These are phyloP conservation scores for Kwoniella dendrophila DNA, from an alignment of 768 basidiomycete species.

Conservation along the genomic window DNA sequence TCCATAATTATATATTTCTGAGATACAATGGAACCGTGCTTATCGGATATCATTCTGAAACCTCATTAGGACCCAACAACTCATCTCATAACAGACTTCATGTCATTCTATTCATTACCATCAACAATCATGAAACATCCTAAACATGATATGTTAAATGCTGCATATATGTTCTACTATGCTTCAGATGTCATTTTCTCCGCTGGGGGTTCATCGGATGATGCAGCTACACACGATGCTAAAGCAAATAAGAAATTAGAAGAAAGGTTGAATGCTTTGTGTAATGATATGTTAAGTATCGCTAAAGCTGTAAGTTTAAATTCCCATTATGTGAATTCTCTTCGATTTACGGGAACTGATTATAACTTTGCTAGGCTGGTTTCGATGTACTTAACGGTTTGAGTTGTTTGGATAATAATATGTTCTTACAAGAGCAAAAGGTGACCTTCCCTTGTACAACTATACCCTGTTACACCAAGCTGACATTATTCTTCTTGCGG, in stretches of 20 bases:
- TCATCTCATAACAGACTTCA: conserved; percentile 86
- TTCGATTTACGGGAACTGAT: not conserved
- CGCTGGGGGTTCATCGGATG: conserved; percentile 54
- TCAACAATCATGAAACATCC: conserved; percentile 81
- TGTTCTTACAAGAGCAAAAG: conserved; percentile 80
- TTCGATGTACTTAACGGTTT: conserved; percentile 97
- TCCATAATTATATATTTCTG: too few relatives aligned
- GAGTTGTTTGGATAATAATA: conserved; percentile 89
- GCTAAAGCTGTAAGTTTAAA: conserved; percentile 65
- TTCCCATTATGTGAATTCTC: not conserved
- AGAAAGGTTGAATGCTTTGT: conserved; percentile 69
- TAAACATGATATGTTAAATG: conserved; percentile 76
- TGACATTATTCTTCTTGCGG: conserved; percentile 9
- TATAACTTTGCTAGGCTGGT: conserved; percentile 66
- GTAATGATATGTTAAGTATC: conserved; percentile 77
- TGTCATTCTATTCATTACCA: conserved; percentile 95
- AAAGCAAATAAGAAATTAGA: conserved; percentile 68
- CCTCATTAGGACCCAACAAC: conserved; percentile 72
- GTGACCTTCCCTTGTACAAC: too few relatives aligned
- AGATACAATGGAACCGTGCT: too few relatives aligned
- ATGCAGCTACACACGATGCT: conserved; percentile 59
- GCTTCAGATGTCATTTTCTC: conserved; percentile 74
- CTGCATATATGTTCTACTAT: conserved; percentile 95
- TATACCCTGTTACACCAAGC: not conserved
- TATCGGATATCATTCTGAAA: too few relatives aligned